phyloP scores from a whole-genome alignment of 176 grass and related monocot genomes.

The Triticum dicoccoides region DNA sequence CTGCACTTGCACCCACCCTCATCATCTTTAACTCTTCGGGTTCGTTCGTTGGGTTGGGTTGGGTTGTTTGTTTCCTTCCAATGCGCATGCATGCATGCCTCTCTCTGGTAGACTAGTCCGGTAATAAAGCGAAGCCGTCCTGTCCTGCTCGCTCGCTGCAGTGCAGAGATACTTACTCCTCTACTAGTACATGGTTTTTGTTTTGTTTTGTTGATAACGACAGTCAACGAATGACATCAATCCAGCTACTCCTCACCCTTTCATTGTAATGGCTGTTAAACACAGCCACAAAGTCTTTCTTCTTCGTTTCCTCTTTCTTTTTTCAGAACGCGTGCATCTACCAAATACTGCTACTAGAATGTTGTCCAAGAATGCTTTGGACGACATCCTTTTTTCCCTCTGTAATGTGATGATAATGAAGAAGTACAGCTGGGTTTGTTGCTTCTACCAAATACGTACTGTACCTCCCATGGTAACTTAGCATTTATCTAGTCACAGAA shows the following conservation, averaged over 20 bases:
- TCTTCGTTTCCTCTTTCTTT: not conserved
- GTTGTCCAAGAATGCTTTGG: not conserved
- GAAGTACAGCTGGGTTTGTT: not conserved
- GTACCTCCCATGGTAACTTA: too few relatives aligned
- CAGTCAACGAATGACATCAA: conserved; percentile 37
- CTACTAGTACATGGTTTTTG: too few relatives aligned
- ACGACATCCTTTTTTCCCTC: not conserved
- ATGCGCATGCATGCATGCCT: not conserved
- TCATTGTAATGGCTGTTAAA: not conserved
- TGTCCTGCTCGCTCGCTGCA: not conserved
- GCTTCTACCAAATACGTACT: not conserved
- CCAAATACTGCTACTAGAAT: too few relatives aligned
- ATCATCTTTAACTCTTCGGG: not conserved
- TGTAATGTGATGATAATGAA: not conserved
- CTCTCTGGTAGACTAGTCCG: too few relatives aligned
- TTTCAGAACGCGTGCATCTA: too few relatives aligned
- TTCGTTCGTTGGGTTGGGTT: not conserved
- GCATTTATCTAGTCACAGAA: not conserved
- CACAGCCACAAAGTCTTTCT: not conserved
- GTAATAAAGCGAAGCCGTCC: not conserved
- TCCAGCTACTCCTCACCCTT: not conserved
- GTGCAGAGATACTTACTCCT: not conserved
- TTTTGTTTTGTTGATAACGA: conserved; percentile 17
- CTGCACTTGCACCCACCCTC: not conserved
- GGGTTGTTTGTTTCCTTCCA: not conserved